A percentile compares a stretch with the other conserved stretches of the same genome.
These are phyloP conservation scores for Simplicillium aogashimaense DNA, from an alignment of 2,329 filamentous ascomycete species.

Conservation along the genomic window DNA sequence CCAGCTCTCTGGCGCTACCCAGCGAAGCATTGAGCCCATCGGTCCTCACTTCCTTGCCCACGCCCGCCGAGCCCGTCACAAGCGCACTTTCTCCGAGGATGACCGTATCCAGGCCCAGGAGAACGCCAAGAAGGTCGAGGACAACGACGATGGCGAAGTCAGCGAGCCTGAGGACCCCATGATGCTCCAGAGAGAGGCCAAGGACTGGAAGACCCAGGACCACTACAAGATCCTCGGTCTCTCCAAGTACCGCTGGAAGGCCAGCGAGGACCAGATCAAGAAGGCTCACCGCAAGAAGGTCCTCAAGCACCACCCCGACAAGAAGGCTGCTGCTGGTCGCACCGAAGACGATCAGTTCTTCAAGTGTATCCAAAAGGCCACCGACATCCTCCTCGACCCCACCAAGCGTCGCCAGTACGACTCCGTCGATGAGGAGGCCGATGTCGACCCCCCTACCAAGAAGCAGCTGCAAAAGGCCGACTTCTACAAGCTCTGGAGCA, in stretches of 20 bases:
- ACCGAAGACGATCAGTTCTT: conserved; percentile 97
- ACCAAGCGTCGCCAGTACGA: conserved; percentile 91
- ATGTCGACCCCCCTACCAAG: conserved; percentile 87
- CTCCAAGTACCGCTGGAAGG: conserved; percentile 83
- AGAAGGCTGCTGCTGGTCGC: conserved; percentile 85
- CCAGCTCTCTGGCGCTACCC: conserved; percentile 63
- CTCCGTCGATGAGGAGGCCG: conserved; percentile 87
- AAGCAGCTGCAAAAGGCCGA: conserved; percentile 79
- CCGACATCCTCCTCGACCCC: conserved; percentile 86
- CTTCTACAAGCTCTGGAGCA: conserved; percentile 91
- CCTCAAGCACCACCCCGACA: conserved; percentile 96
- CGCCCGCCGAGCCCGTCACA: conserved; percentile 88
- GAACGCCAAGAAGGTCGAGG: conserved; percentile 90
- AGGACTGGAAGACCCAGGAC: conserved; percentile 99
- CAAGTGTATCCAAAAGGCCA: conserved; percentile 99
- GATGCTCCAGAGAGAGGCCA: conserved; percentile 86
- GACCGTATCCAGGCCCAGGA: conserved; percentile 94
- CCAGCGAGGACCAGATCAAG: conserved; percentile 98
- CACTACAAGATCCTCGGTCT: conserved; percentile 96
- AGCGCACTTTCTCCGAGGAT: conserved; percentile 97
- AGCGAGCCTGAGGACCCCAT: conserved; percentile 89
- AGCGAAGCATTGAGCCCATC: conserved; percentile 89
- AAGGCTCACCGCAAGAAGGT: conserved; percentile 99
- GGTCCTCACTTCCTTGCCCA: conserved; percentile 97
- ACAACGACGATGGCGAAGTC: conserved; percentile 81